Evolutionary conservation across 1,284 basidiomycete species (phyloP).

Genomic region (Ganoderma leucocontextum): DNA sequence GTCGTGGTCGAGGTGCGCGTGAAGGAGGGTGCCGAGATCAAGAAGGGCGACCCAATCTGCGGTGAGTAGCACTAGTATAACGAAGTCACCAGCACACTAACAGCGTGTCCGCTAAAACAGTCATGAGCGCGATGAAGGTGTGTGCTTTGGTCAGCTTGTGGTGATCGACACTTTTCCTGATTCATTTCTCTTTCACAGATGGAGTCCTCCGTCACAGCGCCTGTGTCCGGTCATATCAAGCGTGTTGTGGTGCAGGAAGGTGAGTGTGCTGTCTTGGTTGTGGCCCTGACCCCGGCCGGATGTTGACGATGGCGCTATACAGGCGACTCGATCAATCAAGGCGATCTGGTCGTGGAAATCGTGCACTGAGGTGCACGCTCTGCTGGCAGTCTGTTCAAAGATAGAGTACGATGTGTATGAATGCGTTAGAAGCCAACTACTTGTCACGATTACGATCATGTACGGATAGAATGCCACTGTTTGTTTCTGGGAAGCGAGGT

Average conservation of each 20-base stretch:
- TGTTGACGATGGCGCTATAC: slow-evolving; percentile 26
- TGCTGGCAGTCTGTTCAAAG: slow-evolving; percentile 13
- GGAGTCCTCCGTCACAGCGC: slow-evolving; percentile 96
- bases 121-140: slow-evolving; percentile 92
- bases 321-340: slow-evolving; percentile 91
- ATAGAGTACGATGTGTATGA: slow-evolving; percentile 34
- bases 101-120: slow-evolving; percentile 45
- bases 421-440: slow-evolving; percentile 30
- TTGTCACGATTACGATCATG: slow-evolving; percentile 24
- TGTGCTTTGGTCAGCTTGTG: slow-evolving; percentile 28
- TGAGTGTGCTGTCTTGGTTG: slow-evolving; percentile 42
- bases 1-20: slow-evolving; percentile 98
- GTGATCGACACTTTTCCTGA: slow-evolving; percentile 18
- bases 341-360: slow-evolving; percentile 88
- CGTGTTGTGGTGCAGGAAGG: slow-evolving; percentile 90
- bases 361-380: slow-evolving; percentile 57
- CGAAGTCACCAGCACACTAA: slow-evolving; percentile 18
- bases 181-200: slow-evolving; percentile 62
- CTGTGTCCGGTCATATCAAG: slow-evolving; percentile 95
- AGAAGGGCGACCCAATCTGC: slow-evolving; percentile 95
- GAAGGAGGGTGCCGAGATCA: slow-evolving; percentile 96
- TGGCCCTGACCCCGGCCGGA: slow-evolving; percentile 8
- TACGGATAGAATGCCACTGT: slow-evolving; percentile 19
- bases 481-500: slow-evolving; percentile 17
- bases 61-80: slow-evolving; percentile 54